These are phyloP conservation scores for Schizochytrium sp. DNA, from an alignment of 108 stramenopile genomes.

Conservation along the genomic window DNA sequence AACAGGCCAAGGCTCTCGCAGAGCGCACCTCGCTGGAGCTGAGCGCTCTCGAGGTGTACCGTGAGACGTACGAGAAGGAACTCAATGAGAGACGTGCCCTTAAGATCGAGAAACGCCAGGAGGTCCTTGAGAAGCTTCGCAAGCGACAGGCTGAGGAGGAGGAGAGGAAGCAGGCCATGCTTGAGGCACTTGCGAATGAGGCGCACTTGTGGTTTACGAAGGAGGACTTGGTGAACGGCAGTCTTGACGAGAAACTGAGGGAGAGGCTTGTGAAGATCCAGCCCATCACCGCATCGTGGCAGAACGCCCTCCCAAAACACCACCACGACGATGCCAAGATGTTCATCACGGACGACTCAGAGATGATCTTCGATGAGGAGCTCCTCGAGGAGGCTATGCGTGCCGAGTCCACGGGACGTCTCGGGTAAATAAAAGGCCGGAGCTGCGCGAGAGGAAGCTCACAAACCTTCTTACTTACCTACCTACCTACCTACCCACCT, in stretches of 20 bases:
- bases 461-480: not conserved
- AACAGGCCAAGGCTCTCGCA: slow-evolving; percentile 29
- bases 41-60: not conserved
- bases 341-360: slow-evolving; percentile 48
- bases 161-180: slow-evolving; percentile 26
- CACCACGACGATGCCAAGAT: slow-evolving; percentile 38
- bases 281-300: slow-evolving; percentile 45
- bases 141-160: not conserved
- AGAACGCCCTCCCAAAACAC: not conserved
- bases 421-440: not conserved
- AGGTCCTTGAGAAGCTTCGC: slow-evolving; percentile 47
- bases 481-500: too few species aligned
- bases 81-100: not conserved
- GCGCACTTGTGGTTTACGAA: slow-evolving; percentile 31
- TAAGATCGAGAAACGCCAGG: slow-evolving; percentile 5
- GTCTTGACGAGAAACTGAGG: slow-evolving; percentile 30
- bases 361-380: not conserved
- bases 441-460: not conserved
- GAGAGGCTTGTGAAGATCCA: not conserved
- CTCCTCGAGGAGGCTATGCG: not conserved
- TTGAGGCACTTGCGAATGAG: slow-evolving; percentile 48
- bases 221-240: slow-evolving; percentile 51
- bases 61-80: not conserved
- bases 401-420: not conserved
- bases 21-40: slow-evolving; percentile 9